Percentiles rank a stretch among this genome's conserved stretches.
phyloP scores from a whole-genome alignment of 208 protist genomes.

The Wallacemonas sp. region DNA sequence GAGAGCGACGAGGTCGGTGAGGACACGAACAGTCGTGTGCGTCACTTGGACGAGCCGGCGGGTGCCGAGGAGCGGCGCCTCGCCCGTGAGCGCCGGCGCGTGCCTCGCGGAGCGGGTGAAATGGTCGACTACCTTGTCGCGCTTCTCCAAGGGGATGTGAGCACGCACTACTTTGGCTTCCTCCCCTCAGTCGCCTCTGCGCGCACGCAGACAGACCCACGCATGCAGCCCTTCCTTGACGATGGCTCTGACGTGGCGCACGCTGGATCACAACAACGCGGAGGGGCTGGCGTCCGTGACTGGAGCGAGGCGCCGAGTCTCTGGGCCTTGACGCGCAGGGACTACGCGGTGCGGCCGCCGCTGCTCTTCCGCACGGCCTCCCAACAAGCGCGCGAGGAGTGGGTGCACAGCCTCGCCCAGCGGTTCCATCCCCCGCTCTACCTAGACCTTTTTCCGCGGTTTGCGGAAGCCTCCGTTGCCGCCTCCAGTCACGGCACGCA shows the following conservation, averaged over 20 bases:
- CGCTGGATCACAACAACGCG: background rate
- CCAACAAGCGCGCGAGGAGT: conserved; percentile 36
- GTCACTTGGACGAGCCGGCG: background rate
- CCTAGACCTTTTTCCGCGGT: conserved; percentile 37
- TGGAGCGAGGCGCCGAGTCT: background rate
- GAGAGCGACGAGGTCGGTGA: too few relatives aligned
- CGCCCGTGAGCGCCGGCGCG: background rate
- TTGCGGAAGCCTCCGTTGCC: background rate
- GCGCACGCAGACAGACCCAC: background rate
- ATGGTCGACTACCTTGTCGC: background rate
- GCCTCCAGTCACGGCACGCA: background rate
- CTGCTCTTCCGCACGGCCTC: conserved; percentile 46
- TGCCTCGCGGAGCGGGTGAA: background rate
- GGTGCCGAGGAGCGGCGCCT: background rate
- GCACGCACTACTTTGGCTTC: conserved; percentile 35
- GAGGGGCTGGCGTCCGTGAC: too few relatives aligned
- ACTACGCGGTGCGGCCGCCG: conserved; percentile 22
- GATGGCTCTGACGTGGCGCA: too few relatives aligned
- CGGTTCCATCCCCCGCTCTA: conserved; percentile 50
- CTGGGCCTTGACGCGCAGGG: background rate
- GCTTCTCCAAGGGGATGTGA: conserved; percentile 7
- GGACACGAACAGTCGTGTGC: too few relatives aligned
- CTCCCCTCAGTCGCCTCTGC: conserved; percentile 15
- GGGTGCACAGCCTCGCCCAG: conserved; percentile 50
- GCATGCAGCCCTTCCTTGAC: too few relatives aligned